phyloP scores from a whole-genome alignment of 768 basidiomycete genomes.

The Mycena indigotica region DNA sequence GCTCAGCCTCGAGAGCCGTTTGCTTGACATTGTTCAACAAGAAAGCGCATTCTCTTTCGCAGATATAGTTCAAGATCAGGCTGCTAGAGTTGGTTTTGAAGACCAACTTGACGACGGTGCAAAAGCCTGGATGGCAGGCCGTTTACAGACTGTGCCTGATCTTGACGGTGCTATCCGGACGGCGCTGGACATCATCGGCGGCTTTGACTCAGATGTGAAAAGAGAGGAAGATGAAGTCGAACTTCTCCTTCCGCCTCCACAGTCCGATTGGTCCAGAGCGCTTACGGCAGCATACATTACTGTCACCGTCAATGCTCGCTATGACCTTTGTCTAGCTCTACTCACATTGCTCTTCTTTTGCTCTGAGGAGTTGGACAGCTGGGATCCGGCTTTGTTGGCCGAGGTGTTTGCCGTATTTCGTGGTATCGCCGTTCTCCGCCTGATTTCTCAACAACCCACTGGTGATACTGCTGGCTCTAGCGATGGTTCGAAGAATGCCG shows the following conservation, averaged over 20 bases:
- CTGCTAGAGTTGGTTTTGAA: slow-evolving; percentile 51
- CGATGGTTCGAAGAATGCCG: slow-evolving; percentile 28
- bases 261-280: slow-evolving; percentile 64
- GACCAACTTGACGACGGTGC: slow-evolving; percentile 62
- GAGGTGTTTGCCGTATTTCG: slow-evolving; percentile 81
- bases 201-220: slow-evolving; percentile 72
- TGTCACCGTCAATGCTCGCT: slow-evolving; percentile 68
- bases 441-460: slow-evolving; percentile 61
- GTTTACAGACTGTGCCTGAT: slow-evolving; percentile 58
- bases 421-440: slow-evolving; percentile 73
- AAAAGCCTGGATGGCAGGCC: slow-evolving; percentile 61
- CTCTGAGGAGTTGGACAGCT: slow-evolving; percentile 59
- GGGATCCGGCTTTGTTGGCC: slow-evolving; percentile 66
- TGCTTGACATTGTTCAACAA: slow-evolving; percentile 70
- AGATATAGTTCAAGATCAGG: slow-evolving; percentile 73
- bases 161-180: slow-evolving; percentile 57
- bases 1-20: slow-evolving; percentile 56
- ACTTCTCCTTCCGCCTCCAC: slow-evolving; percentile 50
- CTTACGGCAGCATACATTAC: slow-evolving; percentile 65
- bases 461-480: slow-evolving; percentile 31
- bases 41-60: slow-evolving; percentile 77
- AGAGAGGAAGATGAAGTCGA: slow-evolving; percentile 74
- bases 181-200: slow-evolving; percentile 70
- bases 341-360: slow-evolving; percentile 73
- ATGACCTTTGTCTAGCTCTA: slow-evolving; percentile 70